Percentiles rank a stretch among this genome's conserved stretches.
These are phyloP conservation scores for Schizophyllum amplum DNA, from an alignment of 1,284 basidiomycete genomes.

Conservation along the genomic window DNA sequence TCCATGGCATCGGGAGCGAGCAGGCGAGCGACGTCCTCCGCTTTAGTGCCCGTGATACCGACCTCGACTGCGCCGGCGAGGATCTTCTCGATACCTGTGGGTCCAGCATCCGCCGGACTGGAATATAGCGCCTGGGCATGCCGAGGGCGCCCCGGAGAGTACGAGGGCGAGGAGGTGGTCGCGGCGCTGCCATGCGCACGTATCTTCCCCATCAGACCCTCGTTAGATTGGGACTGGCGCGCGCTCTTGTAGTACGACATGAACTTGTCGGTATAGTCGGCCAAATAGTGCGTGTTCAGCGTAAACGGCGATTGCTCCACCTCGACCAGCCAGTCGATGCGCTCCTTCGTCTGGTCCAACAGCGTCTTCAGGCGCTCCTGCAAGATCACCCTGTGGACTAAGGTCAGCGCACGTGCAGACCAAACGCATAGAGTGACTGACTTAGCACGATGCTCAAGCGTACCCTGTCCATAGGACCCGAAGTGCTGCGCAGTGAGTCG, in stretches of 20 bases:
- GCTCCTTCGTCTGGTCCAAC: conserved; percentile 28
- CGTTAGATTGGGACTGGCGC: conserved; percentile 20
- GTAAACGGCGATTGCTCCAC: conserved; percentile 42
- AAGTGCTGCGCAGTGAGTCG: conserved; percentile 14
- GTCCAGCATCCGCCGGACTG: conserved; percentile 11
- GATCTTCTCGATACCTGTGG: conserved; percentile 20
- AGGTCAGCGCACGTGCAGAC: background rate
- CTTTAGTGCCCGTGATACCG: conserved; percentile 31
- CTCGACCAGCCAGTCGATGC: conserved; percentile 42
- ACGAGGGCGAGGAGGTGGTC: too few species aligned
- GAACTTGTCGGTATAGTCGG: conserved; percentile 49
- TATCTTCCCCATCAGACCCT: conserved; percentile 22
- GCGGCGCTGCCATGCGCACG: conserved; percentile 14
- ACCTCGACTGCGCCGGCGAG: conserved; percentile 34
- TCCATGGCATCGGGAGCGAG: conserved; percentile 44
- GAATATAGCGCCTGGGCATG: background rate
- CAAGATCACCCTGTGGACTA: conserved; percentile 37
- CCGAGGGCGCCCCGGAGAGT: background rate
- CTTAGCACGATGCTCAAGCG: conserved; percentile 43
- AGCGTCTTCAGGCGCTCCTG: conserved; percentile 37
- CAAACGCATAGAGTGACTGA: conserved; percentile 22
- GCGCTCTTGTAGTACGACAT: conserved; percentile 35
- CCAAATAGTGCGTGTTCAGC: conserved; percentile 47
- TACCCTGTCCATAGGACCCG: conserved; percentile 30
- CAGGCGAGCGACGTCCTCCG: conserved; percentile 41